Percentiles rank a stretch among this genome's conserved stretches.
phyloP scores from a whole-genome alignment of 768 basidiomycete species.

The Leucocoprinus sp. region DNA sequence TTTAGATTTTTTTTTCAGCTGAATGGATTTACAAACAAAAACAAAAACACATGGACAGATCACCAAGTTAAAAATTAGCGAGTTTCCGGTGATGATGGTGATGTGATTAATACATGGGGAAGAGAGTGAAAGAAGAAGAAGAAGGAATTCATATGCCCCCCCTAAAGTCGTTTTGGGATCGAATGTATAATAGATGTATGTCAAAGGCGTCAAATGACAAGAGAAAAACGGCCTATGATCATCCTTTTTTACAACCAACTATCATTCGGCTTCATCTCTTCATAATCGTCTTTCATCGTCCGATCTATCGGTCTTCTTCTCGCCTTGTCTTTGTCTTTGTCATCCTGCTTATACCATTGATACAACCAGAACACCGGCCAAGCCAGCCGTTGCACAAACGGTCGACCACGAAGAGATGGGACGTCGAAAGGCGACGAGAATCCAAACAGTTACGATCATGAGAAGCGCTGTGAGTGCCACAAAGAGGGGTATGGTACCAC shows the following conservation, averaged over 20 bases:
- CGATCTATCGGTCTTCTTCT: neutral
- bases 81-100: conserved; percentile 30
- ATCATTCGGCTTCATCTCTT: neutral
- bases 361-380: conserved; percentile 28
- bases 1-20: neutral
- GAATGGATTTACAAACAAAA: neutral
- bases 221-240: too few relatives aligned
- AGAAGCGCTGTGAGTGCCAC: conserved; percentile 35
- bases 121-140: too few relatives aligned
- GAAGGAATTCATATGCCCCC: too few relatives aligned
- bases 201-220: too few relatives aligned
- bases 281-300: neutral
- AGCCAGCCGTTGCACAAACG: conserved; percentile 23
- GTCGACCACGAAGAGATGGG: conserved; percentile 24
- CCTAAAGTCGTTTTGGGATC: too few relatives aligned
- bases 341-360: neutral
- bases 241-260: neutral
- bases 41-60: conserved; percentile 17
- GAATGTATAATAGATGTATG: too few relatives aligned
- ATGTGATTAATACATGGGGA: too few relatives aligned
- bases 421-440: conserved; percentile 48
- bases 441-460: conserved; percentile 45
- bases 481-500: conserved; percentile 36
- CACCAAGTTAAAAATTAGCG: conserved; percentile 32
- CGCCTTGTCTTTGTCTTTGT: neutral